Evolutionary conservation across 768 basidiomycete species (phyloP), one percentile per base, ranked within the genome.

Genomic region (Russula virescens): DNA sequence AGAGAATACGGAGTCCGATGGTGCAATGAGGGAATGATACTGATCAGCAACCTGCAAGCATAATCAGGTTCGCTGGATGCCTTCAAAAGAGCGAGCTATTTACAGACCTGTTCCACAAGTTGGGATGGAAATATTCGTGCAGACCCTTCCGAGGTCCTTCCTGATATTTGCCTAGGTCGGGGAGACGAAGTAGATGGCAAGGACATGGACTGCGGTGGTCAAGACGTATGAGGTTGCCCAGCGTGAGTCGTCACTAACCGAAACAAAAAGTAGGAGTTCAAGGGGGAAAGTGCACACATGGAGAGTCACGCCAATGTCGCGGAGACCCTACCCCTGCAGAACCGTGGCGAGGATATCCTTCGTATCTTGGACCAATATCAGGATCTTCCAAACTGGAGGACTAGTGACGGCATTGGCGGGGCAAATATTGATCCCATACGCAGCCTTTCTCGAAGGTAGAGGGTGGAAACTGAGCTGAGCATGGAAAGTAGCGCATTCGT

Each of bases 271-370:
- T 13, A 45, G 11, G 47, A 67, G 55, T 21, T 49, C 3, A 19
- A 47, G 45, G 23, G 43, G 61, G 31, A 28, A 58, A 31, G 77
- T 92, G 69, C 78, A 98, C 95, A 98, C 94, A 77, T 99, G 97
- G 61, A 99, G 80, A 10, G 97, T 99, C 46, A 99, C 94, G 35
- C 97, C 97, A 54, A 92, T 91, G 70, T 98, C 96, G 60, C 97
- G 83, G 64, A 99, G 80, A 76, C 98, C 97, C 74, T 98, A 95
- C 8, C 98, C 97, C 58, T 95, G 85, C 66, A 99, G 76, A 21
- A 94, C 89, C 1, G 96, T 98, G 18, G 97, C 97, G 42, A 99
- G 80, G 23, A 98, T 87, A 72, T 98, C 97, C 73, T 98, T 97
- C 25, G 94, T 96, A 68, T 89, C 83, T 70, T 97, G 93, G 74